A percentile compares a stretch with the other conserved stretches of the same genome.
Evolutionary conservation across 1,284 basidiomycete species (phyloP).

Genomic region (Puccinia hordei): DNA sequence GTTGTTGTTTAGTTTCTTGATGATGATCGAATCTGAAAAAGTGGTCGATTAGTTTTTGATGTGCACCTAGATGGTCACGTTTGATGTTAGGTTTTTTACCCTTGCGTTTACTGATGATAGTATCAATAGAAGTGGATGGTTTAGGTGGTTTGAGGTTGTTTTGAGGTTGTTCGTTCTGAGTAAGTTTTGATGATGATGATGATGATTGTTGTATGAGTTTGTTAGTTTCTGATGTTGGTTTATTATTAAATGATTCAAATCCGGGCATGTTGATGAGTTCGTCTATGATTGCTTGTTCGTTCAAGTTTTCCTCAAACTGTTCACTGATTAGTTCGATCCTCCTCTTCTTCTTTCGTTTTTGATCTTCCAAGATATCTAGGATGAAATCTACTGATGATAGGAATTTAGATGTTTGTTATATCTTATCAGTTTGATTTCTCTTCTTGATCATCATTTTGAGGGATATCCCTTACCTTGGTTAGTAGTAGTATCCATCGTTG

Average conservation of each 20-base stretch:
- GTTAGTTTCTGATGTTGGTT: too few species aligned
- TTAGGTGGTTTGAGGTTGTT: background rate
- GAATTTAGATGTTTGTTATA: too few species aligned
- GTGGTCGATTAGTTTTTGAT: constrained; percentile 6
- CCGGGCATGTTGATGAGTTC: background rate
- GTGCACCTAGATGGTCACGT: constrained; percentile 14
- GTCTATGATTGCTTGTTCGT: background rate
- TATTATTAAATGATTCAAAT: background rate
- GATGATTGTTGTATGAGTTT: too few species aligned
- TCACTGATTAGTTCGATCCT: background rate
- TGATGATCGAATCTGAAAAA: background rate
- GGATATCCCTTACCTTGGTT: too few species aligned
- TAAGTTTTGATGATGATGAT: too few species aligned
- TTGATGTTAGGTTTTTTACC: constrained; percentile 29
- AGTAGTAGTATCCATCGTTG: too few species aligned
- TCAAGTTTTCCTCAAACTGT: background rate
- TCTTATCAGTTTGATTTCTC: background rate
- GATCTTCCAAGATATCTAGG: constrained; percentile 5
- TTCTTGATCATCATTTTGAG: too few species aligned
- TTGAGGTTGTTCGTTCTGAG: too few species aligned
- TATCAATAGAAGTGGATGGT: too few species aligned
- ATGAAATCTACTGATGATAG: background rate
- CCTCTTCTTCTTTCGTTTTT: constrained; percentile 9
- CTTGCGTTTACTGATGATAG: background rate
- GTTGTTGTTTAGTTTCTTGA: too few species aligned